Base-by-base conservation (phyloP, 768 basidiomycete species). In the Boletus pseudo-olivaceus region DNA sequence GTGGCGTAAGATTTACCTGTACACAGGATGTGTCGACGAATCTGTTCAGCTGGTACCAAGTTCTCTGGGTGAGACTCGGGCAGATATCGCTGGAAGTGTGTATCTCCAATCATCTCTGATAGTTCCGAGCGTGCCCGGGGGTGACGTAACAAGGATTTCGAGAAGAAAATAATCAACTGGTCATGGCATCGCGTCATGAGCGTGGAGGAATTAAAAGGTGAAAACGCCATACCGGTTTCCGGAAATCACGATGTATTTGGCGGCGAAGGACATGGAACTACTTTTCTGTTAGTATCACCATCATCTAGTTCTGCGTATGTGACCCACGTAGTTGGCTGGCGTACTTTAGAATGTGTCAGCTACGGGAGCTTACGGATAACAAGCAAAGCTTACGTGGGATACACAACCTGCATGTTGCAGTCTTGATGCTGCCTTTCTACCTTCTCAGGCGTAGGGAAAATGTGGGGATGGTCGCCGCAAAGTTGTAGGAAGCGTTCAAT, bases 331-430 rank as follows among this genome's bases (percentile, higher is more conserved):
- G 79, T 96, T 98, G 47, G 94, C 90, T 8, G 97, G 95, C 1
- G 96, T 96, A 26, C 90, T 91, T 57, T 44, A 6, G n/a, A 30
- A 40, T 55, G 14, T 56, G 50, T 60, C 59, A 64, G 50, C 48
- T 42, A 49, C 6, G n/a, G 0, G 7, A 35, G 40, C 40, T 12
- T 11, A 15, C 26, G 40, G 44, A 37, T 26, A 27, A 29, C 14
- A 54, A 52, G 29, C 2, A 38, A 9, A 33, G 79, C 88, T 72
- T 67, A 90, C 88, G 94, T 94, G 5, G 94, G 91, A 74, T 98
- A 98, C 29, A 96, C 93, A 61, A 99, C 88, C 75, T 98, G 97
- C 92, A 98, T 93, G 70, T 98, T 99, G 74, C 95, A 97, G 70
- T 99, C 97, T 76, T 99, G 97, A 67, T 98, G 94, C 65, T 97